Percentiles rank a stretch among this genome's conserved stretches.
phyloP scores from a whole-genome alignment of 306 rosid genomes.

The Vigna radiata region DNA sequence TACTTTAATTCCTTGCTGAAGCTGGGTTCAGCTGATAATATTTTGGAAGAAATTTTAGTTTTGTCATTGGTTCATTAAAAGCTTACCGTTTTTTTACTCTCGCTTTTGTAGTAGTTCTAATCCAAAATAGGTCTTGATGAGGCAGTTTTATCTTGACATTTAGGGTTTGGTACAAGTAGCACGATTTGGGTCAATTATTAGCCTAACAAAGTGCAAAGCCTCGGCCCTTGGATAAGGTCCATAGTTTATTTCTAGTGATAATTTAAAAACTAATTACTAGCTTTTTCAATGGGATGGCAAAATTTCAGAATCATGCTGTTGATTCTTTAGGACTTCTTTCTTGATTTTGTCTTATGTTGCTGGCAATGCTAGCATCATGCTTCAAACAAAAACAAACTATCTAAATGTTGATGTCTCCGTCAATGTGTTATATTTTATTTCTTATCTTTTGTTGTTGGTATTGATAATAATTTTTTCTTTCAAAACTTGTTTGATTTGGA shows the following conservation, averaged over 20 bases:
- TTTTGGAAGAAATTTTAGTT: conserved; percentile 3
- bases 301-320: neutral
- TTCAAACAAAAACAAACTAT: neutral
- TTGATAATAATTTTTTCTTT: conserved; percentile 9
- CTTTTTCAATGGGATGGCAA: neutral
- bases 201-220: neutral
- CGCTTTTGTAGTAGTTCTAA: neutral
- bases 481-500: conserved; percentile 22
- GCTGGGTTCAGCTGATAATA: neutral
- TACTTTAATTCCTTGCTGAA: conserved; percentile 4
- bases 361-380: neutral
- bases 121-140: neutral
- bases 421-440: neutral
- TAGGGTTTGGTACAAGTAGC: neutral
- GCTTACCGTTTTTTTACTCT: neutral
- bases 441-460: neutral
- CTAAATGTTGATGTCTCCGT: neutral
- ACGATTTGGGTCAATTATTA: neutral
- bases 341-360: conserved; percentile 18
- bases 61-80: neutral
- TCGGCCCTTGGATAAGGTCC: neutral
- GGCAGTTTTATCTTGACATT: neutral
- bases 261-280: neutral
- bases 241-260: neutral
- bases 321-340: conserved; percentile 4